Conservation (phyloP, 2,329 filamentous ascomycete species). For the Parascedosporium putredinis region DNA sequence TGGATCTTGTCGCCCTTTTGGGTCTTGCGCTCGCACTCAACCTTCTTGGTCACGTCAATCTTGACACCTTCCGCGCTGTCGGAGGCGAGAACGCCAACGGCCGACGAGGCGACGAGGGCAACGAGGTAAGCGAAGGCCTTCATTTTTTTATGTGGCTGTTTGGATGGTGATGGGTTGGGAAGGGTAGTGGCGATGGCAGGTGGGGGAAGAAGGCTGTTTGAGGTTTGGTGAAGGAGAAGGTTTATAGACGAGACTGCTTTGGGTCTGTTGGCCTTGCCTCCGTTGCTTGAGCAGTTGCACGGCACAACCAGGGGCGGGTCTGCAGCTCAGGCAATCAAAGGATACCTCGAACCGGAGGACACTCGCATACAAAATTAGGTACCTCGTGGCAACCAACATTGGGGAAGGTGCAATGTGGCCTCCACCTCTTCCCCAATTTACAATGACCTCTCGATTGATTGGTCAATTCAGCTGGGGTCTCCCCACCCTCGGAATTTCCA, state of each 20-base stretch:
- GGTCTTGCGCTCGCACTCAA: conserved; percentile 72
- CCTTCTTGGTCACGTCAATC: conserved; percentile 64
- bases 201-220: neutral
- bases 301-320: too few relatives aligned
- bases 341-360: neutral
- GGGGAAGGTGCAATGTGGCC: conserved; percentile 1
- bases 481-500: neutral
- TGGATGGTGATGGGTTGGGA: neutral
- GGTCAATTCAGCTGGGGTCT: neutral
- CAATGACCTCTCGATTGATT: neutral
- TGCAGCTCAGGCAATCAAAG: too few relatives aligned
- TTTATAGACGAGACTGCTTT: neutral
- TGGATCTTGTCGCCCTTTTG: conserved; percentile 66
- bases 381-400: neutral
- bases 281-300: too few relatives aligned
- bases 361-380: neutral
- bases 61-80: conserved; percentile 54
- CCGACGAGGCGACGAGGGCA: conserved; percentile 40
- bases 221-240: neutral
- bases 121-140: conserved; percentile 34
- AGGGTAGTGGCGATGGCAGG: neutral
- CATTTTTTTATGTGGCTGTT: conserved; percentile 27
- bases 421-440: neutral
- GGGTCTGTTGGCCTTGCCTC: too few relatives aligned
- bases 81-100: conserved; percentile 39